phyloP scores from a whole-genome alignment of 1,284 basidiomycete genomes.

The Lignosus rhinocerotis region DNA sequence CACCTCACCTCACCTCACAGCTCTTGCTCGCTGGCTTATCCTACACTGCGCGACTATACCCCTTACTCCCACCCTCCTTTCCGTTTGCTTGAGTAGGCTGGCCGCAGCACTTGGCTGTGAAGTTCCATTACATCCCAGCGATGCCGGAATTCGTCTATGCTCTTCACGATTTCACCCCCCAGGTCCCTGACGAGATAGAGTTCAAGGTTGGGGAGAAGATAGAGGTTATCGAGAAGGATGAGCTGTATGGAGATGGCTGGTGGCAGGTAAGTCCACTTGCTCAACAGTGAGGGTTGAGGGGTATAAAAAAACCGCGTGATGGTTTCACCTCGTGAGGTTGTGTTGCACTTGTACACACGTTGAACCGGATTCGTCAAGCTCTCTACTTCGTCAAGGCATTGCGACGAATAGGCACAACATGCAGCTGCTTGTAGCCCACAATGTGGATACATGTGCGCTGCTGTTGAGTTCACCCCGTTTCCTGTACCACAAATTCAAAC shows the following conservation, averaged over 20 bases:
- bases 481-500: too few relatives aligned
- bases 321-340: not conserved
- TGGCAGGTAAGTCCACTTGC: slow-evolving; percentile 77
- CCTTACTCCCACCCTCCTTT: slow-evolving; percentile 11
- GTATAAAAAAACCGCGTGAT: not conserved
- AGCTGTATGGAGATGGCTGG: slow-evolving; percentile 96
- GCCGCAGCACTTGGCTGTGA: not conserved
- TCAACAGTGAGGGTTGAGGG: not conserved
- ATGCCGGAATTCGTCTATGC: slow-evolving; percentile 72
- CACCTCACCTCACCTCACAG: not conserved
- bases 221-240: slow-evolving; percentile 91
- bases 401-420: too few relatives aligned
- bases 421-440: too few relatives aligned
- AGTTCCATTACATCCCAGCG: slow-evolving; percentile 1
- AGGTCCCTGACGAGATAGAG: slow-evolving; percentile 91
- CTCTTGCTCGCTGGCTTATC: not conserved
- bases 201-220: slow-evolving; percentile 89
- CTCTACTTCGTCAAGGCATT: too few relatives aligned
- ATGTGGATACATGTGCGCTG: too few relatives aligned
- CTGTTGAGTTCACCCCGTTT: too few relatives aligned
- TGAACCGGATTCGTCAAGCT: not conserved
- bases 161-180: slow-evolving; percentile 84
- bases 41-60: slow-evolving; percentile 2
- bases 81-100: not conserved
- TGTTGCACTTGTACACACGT: not conserved